Evolutionary conservation across 176 grass and related monocot species (phyloP).

Genomic region (Urochloa ruziziensis): DNA sequence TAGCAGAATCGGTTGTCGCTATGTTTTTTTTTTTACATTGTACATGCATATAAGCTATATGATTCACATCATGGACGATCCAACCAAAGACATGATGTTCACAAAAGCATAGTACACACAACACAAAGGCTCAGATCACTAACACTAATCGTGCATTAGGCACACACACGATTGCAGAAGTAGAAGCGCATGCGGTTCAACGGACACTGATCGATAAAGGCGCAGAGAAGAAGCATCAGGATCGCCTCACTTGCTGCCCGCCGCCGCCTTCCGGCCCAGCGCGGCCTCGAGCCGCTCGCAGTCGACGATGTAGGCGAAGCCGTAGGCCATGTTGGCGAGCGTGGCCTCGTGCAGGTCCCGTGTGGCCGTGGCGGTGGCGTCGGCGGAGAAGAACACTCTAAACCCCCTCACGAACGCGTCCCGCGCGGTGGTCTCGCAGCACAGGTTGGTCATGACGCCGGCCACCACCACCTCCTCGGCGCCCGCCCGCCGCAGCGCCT

Average conservation of each 20-base stretch:
- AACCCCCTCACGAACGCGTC: slow-evolving; percentile 75
- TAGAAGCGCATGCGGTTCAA: background rate
- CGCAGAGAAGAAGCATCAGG: background rate
- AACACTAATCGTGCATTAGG: background rate
- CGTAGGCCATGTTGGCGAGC: slow-evolving; percentile 62
- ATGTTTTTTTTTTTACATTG: background rate
- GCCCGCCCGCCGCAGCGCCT: slow-evolving; percentile 38
- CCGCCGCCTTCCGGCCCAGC: slow-evolving; percentile 7
- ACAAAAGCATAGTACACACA: background rate
- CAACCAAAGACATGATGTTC: background rate
- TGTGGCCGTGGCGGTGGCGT: slow-evolving; percentile 57
- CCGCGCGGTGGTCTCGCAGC: slow-evolving; percentile 76
- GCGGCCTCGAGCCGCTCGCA: slow-evolving; percentile 47
- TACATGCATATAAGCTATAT: background rate
- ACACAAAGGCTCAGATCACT: no score
- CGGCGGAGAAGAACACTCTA: slow-evolving; percentile 78
- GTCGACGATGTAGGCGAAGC: slow-evolving; percentile 68
- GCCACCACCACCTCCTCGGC: slow-evolving; percentile 61
- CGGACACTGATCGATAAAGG: no score
- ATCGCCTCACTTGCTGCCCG: slow-evolving; percentile 31
- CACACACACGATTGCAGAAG: background rate
- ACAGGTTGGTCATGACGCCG: slow-evolving; percentile 81
- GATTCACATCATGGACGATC: background rate
- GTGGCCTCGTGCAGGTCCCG: slow-evolving; percentile 58
- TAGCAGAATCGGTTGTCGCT: background rate